These are phyloP conservation scores for Odontarrhena argentea DNA, from an alignment of 345 rosid genomes.

Conservation along the genomic window DNA sequence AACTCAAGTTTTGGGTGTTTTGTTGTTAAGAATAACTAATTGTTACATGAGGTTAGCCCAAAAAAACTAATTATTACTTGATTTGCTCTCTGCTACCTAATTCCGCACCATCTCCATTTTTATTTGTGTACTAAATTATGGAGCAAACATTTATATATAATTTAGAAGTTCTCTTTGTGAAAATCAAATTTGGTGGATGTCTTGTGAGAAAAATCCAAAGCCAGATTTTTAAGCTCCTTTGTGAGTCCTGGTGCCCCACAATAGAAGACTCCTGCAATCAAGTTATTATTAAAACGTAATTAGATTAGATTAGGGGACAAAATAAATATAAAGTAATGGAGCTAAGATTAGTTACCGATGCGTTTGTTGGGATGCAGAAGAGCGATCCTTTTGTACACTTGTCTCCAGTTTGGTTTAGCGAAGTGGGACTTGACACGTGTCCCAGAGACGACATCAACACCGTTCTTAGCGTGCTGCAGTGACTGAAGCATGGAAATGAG, in stretches of 20 bases:
- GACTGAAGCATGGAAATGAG: conserved; percentile 88
- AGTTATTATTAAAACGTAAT: conserved; percentile 5
- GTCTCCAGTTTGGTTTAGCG: conserved; percentile 90
- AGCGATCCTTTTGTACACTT: conserved; percentile 75
- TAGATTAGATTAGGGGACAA: background rate
- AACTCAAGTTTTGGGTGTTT: no score
- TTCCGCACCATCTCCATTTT: conserved; percentile 3
- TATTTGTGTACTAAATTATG: conserved; percentile 13
- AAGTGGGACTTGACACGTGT: conserved; percentile 86
- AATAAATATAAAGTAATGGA: background rate
- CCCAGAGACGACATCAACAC: conserved; percentile 85
- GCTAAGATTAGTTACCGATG: conserved; percentile 54
- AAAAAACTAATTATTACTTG: no score
- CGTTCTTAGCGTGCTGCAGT: conserved; percentile 78
- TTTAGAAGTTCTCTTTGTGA: conserved; percentile 83
- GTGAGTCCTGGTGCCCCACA: conserved; percentile 79
- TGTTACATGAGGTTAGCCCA: no score
- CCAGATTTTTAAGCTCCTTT: conserved; percentile 65
- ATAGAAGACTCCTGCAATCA: conserved; percentile 82
- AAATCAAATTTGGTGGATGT: conserved; percentile 89
- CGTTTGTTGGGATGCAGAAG: conserved; percentile 57
- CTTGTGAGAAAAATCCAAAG: conserved; percentile 74
- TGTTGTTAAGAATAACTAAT: no score
- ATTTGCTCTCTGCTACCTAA: no score
- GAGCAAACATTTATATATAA: conserved; percentile 1